Base-by-base conservation (phyloP, 2,329 filamentous ascomycete genomes). In the Colletotrichum plurivorum region DNA sequence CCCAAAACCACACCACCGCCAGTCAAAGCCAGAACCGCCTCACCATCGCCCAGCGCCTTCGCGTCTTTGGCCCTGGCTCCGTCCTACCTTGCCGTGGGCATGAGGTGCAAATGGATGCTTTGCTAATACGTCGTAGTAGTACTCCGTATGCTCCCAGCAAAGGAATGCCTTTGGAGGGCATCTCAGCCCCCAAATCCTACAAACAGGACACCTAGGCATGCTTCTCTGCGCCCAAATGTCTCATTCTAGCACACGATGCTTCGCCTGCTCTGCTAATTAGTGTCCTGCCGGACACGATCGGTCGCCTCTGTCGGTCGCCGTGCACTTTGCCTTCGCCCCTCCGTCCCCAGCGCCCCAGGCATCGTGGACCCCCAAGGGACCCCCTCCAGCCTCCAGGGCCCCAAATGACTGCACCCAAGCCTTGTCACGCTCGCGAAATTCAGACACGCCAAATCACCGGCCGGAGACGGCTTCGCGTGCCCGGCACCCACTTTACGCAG, bases 401-500 rank as follows among this genome's bases (percentile, higher is more conserved):
- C 61, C 65, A 22, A 43, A 51, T 56, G 43, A 66, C 66, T 60
- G 60, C 51, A 55, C 56, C 55, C 62, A 45, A 39, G 62, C 31
- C 54, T 60, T 52, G 67, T 69, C 67, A 67, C 67, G 67, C 63
- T 67, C 62, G 53, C 36, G 39, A 67, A 56, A 57, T 67, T 56
- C 66, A 67, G 67, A 69, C 62, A 61, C 25, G 63, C 67, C 61
- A 58, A 54, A 41, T 31, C 54, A 52, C 36, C 49, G 53, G 53
- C 65, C 53, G 65, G 20, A n/a, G 60, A 64, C 65, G 54, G 49
- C 64, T 53, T 58, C 10, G 18, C 39, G 18, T 36, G 54, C 49
- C 55, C 52, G 53, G 65, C 67, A 67, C 55, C 67, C 66, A 66
- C 66, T 61, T 61, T 67, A 67, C 67, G 67, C 63, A 61, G 62